Evolutionary conservation across 441 rosid species (phyloP).

Genomic region (Mallotus repandus): DNA sequence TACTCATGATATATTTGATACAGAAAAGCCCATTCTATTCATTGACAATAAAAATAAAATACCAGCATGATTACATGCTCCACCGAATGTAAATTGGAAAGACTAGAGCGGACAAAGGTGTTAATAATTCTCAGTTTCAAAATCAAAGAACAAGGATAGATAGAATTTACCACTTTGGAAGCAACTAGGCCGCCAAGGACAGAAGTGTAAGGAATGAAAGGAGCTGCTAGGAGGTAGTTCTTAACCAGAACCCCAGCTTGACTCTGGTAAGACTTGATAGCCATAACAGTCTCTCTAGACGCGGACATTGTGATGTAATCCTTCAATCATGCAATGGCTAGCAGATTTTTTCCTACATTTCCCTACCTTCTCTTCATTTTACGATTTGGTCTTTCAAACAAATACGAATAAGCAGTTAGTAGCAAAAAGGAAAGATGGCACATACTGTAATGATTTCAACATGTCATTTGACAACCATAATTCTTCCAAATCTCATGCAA

Average conservation of each 20-base stretch:
- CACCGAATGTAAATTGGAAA: neutral
- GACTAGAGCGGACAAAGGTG: neutral
- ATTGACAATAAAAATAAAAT: conserved; percentile 32
- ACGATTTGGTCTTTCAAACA: conserved; percentile 12
- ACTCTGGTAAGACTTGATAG: conserved; percentile 39
- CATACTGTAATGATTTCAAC: neutral
- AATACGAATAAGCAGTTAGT: conserved; percentile 16
- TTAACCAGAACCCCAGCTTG: conserved; percentile 49
- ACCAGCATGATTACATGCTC: neutral
- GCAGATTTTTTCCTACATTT: conserved; percentile 16
- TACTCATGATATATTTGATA: neutral
- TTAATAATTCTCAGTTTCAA: neutral
- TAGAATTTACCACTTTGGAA: conserved; percentile 45
- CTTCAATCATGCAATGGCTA: conserved; percentile 13
- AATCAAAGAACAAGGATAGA: conserved; percentile 5
- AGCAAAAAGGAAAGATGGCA: neutral
- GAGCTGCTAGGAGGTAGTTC: conserved; percentile 45
- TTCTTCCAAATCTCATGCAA: neutral
- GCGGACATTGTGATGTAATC: conserved; percentile 34
- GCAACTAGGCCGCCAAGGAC: conserved; percentile 45
- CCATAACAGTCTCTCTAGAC: conserved; percentile 38
- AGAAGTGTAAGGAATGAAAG: conserved; percentile 52
- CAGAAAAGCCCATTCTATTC: neutral
- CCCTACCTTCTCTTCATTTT: conserved; percentile 19
- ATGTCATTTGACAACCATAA: neutral